A percentile compares a stretch with the other conserved stretches of the same genome.
Conservation (phyloP, 768 basidiomycete genomes). For the Porpolomopsis calyptriformis region DNA sequence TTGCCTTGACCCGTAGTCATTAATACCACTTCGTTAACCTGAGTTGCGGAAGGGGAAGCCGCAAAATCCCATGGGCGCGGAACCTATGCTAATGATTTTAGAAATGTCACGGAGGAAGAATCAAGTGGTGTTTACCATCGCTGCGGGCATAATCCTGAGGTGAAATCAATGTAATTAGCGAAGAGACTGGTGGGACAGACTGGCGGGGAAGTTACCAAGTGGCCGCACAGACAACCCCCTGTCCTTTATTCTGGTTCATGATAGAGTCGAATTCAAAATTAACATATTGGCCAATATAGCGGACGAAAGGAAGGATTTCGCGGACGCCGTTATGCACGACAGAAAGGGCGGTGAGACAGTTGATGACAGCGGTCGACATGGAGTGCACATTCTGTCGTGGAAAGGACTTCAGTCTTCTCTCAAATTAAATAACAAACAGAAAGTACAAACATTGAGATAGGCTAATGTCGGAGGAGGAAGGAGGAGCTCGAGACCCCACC, state of each 20-base stretch:
- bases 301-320: constrained; percentile 76
- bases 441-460: constrained; percentile 43
- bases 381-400: constrained; percentile 42
- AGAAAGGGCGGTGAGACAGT: constrained; percentile 65
- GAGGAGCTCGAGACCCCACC: constrained; percentile 82
- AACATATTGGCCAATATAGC: constrained; percentile 70
- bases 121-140: constrained; percentile 33
- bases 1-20: not conserved
- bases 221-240: constrained; percentile 79
- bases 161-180: not conserved
- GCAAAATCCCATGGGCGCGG: constrained; percentile 74
- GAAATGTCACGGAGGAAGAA: not conserved
- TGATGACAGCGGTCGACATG: constrained; percentile 52
- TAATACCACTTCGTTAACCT: constrained; percentile 10
- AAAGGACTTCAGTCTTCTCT: not conserved
- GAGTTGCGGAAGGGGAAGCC: constrained; percentile 22
- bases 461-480: constrained; percentile 61
- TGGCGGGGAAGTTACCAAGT: constrained; percentile 51
- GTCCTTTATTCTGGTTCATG: constrained; percentile 49
- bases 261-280: constrained; percentile 67
- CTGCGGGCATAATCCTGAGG: constrained; percentile 65
- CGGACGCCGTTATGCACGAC: constrained; percentile 63
- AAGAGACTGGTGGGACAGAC: not conserved
- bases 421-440: not conserved
- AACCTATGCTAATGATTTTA: constrained; percentile 25